Evolutionary conservation across 2,329 filamentous ascomycete genomes (phyloP).

Genomic region (Pyrenochaeta sp.): DNA sequence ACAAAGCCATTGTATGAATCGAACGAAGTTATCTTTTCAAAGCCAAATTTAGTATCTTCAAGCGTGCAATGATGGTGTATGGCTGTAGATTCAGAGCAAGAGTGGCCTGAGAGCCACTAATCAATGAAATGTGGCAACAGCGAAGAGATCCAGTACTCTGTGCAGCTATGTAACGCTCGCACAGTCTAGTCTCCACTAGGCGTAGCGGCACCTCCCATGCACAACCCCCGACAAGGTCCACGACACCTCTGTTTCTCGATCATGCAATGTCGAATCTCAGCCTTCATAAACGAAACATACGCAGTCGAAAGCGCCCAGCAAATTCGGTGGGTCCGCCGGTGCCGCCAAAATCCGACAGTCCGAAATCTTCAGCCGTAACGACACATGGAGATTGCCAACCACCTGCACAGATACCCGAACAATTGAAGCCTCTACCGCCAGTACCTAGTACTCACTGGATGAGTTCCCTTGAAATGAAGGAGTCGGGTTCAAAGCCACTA

Average conservation of each 20-base stretch:
- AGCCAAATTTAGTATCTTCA: no score
- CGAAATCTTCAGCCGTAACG: not conserved
- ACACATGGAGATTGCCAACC: conserved; percentile 1
- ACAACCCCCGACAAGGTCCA: not conserved
- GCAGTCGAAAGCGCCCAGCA: conserved; percentile 1
- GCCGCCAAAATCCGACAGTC: conserved; percentile 6
- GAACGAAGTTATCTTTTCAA: not conserved
- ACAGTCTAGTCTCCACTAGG: not conserved
- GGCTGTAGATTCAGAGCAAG: no score
- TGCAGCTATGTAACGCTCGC: no score
- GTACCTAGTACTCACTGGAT: conserved; percentile 1
- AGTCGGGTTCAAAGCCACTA: conserved; percentile 17
- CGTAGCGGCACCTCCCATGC: not conserved
- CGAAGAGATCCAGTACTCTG: no score
- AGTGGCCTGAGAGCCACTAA: no score
- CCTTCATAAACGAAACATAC: not conserved
- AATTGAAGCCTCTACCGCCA: conserved; percentile 23
- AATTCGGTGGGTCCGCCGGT: not conserved
- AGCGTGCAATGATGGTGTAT: no score
- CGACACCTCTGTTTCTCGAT: not conserved
- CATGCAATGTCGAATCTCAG: not conserved
- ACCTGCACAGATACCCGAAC: not conserved
- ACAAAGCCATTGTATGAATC: not conserved
- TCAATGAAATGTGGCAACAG: no score
- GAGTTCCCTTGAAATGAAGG: not conserved